Base-by-base conservation (phyloP, 2,329 filamentous ascomycete species). In the Aspergillus cejpii region DNA sequence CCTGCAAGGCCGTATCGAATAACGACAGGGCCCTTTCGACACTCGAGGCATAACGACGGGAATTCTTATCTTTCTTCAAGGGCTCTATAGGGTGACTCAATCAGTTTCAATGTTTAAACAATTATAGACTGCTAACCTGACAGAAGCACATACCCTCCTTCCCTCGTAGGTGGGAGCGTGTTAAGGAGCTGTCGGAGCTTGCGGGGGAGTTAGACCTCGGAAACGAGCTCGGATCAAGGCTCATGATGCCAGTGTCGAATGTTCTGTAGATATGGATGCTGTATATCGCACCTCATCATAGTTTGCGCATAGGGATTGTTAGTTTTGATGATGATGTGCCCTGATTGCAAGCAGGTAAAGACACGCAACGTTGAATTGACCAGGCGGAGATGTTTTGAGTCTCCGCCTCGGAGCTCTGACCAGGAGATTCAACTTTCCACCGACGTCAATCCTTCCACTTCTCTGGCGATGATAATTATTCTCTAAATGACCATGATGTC, bases 1-100 rank as follows among this genome's bases (percentile, higher is more conserved):
- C 92, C 69, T 97, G 89, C 56, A 96, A 76, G 23, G 88, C 83
- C 12, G 87, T 90, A 64, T 98, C 92, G 72, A 96, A 98, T 26
- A 95, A 76, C 37, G 85, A 80, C 50, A 98, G 77, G 26, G 89
- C 86, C 65, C 89, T 81, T 61, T 97, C 91, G 54, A 98, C 83
- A 47, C 82, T 85, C 39, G 84, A 80, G 36, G 89, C 88, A 79
- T 97, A 98, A 66, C 90, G 85, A 54, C 90, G 87, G 64, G 87
- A 91, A 48, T 68, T 72, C 55, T 83, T 84, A 60, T 84, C 79
- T 57, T 79, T 80, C 56, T 74, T 70, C 33, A 67, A 44, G 27
- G 60, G 59, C 10, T 66, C 67, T 70, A 41, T 5, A 45, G 14
- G 17, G 7, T 19, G n/a, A 17, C 10, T 8, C 20, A 19, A 24